Base-by-base conservation (phyloP, 179 eudicot genomes). In the Silene noctiflora region DNA sequence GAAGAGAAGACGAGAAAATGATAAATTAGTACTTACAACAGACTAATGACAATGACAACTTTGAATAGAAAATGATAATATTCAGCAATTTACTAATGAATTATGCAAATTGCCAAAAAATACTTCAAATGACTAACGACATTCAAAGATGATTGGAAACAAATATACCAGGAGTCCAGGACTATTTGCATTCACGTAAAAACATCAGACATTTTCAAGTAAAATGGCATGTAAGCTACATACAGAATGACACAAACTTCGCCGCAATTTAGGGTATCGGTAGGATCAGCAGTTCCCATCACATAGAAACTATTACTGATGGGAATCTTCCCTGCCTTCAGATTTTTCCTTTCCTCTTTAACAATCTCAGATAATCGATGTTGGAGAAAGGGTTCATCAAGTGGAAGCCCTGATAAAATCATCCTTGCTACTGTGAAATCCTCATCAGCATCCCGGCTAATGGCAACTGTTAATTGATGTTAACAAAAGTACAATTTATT, bases 221-320 rank as follows among this genome's bases (percentile, higher is more conserved):
- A 55, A 63, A 67, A 48, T 44, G 35, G 75, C 20, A 20, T 9
- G 76, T 33, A 60, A 63, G 69, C 33, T 8, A 82, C 97, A 25
- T 89, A 93, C 98, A 88, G 81, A 79, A 94, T 89, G 20, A 94
- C 88, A 72, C 93, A 94, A 76, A 94, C 96, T 94, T 94, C 87
- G 67, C 83, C 80, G 56, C 73, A 59, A 14, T 90, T 80, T 46
- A 94, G 76, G 1, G 76, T 64, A 53, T 80, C 84, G 6, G 94
- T 94, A 5, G 98, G 98, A 84, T 94, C 97, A 64, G 88, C 82
- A 10, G 97, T 94, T 63, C 98, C 98, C 96, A 91, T 94, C 21
- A 94, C 64, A 77, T 90, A 91, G 74, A 76, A 94, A 85, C 96
- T 87, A 60, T 85, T 93, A 59, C 68, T 61, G 17, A 90, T 69